Conservation (phyloP, 495 filamentous ascomycete genomes). For the Talaromyces adpressus region DNA sequence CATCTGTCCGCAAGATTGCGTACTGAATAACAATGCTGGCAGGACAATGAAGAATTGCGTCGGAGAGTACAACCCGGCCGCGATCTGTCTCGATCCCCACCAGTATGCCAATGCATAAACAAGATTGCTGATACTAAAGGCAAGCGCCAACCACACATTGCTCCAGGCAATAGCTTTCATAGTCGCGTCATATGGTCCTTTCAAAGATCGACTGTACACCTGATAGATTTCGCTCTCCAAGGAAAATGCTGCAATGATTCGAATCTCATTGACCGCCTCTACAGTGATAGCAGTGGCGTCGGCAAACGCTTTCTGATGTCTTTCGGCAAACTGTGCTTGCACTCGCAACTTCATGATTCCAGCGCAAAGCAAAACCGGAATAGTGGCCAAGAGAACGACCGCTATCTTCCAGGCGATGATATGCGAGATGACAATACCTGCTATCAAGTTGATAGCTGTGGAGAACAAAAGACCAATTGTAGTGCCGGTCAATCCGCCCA, state of each 20-base stretch:
- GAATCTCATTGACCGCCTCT: slow-evolving; percentile 45
- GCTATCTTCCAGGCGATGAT: slow-evolving; percentile 51
- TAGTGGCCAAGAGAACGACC: slow-evolving; percentile 40
- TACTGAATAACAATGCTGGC: slow-evolving; percentile 49
- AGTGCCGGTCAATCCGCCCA: slow-evolving; percentile 9
- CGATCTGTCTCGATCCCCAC: slow-evolving; percentile 55
- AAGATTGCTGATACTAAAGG: slow-evolving; percentile 39
- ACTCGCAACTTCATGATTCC: slow-evolving; percentile 41
- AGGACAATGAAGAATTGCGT: slow-evolving; percentile 63
- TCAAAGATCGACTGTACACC: slow-evolving; percentile 8
- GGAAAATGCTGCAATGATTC: slow-evolving; percentile 42
- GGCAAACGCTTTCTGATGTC: slow-evolving; percentile 42
- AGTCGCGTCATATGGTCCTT: slow-evolving; percentile 6
- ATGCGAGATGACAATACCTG: slow-evolving; percentile 39
- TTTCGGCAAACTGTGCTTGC: slow-evolving; percentile 36
- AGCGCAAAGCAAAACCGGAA: slow-evolving; percentile 42
- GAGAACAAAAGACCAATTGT: slow-evolving; percentile 13
- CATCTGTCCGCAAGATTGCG: slow-evolving; percentile 59
- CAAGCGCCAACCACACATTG: slow-evolving; percentile 31
- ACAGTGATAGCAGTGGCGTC: slow-evolving; percentile 39
- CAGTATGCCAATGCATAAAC: slow-evolving; percentile 62
- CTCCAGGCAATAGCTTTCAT: slow-evolving; percentile 19
- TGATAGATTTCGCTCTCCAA: slow-evolving; percentile 31
- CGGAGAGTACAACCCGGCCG: slow-evolving; percentile 46
- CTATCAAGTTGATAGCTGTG: slow-evolving; percentile 38